Evolutionary conservation across 2,329 filamentous ascomycete genomes (phyloP).

Genomic region (Fusarium sp.): DNA sequence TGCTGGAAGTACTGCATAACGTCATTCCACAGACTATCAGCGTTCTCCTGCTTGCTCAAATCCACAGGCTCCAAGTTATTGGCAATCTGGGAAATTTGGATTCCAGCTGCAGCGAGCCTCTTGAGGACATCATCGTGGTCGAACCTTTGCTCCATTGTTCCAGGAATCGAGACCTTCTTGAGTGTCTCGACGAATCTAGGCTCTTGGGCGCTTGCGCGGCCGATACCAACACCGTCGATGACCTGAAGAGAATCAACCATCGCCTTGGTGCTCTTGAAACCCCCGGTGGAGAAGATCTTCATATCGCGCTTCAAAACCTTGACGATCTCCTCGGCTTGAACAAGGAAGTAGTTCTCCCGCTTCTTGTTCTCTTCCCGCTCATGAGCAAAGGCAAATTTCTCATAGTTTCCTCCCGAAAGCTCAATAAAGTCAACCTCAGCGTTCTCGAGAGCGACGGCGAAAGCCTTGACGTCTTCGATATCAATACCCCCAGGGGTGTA

Average conservation of each 20-base stretch:
- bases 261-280: slow-evolving; percentile 12
- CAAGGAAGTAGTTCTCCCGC: slow-evolving; percentile 65
- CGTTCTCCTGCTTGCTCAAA: slow-evolving; percentile 20
- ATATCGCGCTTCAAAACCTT: slow-evolving; percentile 22
- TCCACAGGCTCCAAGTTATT: slow-evolving; percentile 11
- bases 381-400: slow-evolving; percentile 59
- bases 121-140: slow-evolving; percentile 13
- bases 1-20: slow-evolving; percentile 6
- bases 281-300: slow-evolving; percentile 25
- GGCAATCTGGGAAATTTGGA: slow-evolving; percentile 21
- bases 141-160: slow-evolving; percentile 7
- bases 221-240: slow-evolving; percentile 20
- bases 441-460: slow-evolving; percentile 55
- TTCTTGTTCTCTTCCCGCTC: slow-evolving; percentile 60
- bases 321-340: slow-evolving; percentile 62
- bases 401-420: slow-evolving; percentile 65
- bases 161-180: not conserved
- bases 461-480: slow-evolving; percentile 56
- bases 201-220: slow-evolving; percentile 13
- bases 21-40: slow-evolving; percentile 17
- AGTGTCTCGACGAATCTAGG: slow-evolving; percentile 3
- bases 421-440: slow-evolving; percentile 64
- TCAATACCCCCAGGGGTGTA: slow-evolving; percentile 60
- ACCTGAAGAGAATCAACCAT: slow-evolving; percentile 21
- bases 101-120: slow-evolving; percentile 7